Percentiles rank a stretch among this genome's conserved stretches.
These are phyloP conservation scores for Micractinium conductrix DNA, from an alignment of 139 green algal species.

Conservation along the genomic window DNA sequence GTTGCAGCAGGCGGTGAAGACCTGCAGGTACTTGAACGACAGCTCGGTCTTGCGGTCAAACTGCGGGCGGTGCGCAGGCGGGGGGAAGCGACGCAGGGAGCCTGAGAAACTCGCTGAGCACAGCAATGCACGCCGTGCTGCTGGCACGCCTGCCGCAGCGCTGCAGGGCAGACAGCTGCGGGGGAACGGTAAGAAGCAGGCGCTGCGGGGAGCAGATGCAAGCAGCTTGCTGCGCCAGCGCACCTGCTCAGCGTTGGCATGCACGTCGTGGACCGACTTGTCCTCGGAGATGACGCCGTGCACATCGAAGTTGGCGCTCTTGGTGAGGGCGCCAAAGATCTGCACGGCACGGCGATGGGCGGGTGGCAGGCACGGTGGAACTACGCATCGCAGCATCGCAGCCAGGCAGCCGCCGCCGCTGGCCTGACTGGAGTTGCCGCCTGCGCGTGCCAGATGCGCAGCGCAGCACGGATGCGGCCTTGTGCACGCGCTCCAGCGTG, in stretches of 20 bases:
- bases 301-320: conserved; percentile 32
- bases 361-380: no score
- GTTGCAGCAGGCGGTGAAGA: conserved; percentile 85
- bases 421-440: no score
- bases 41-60: conserved; percentile 81
- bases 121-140: no score
- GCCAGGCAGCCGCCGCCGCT: no score
- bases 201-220: no score
- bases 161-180: neutral
- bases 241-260: conserved; percentile 63
- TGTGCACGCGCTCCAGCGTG: no score
- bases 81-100: no score
- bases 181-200: no score
- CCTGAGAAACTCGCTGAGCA: neutral
- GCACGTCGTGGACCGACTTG: conserved; percentile 50
- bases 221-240: neutral
- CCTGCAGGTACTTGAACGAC: conserved; percentile 80
- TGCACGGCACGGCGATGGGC: no score
- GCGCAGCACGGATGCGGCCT: no score
- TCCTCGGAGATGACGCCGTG: conserved; percentile 30
- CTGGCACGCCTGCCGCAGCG: neutral
- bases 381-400: no score
- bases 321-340: conserved; percentile 13
- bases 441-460: no score
- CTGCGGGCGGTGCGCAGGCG: neutral